Evolutionary conservation across 2,329 filamentous ascomycete genomes (phyloP), one percentile per base, ranked within the genome.

Genomic region (Colletotrichum gloeosporioides): DNA sequence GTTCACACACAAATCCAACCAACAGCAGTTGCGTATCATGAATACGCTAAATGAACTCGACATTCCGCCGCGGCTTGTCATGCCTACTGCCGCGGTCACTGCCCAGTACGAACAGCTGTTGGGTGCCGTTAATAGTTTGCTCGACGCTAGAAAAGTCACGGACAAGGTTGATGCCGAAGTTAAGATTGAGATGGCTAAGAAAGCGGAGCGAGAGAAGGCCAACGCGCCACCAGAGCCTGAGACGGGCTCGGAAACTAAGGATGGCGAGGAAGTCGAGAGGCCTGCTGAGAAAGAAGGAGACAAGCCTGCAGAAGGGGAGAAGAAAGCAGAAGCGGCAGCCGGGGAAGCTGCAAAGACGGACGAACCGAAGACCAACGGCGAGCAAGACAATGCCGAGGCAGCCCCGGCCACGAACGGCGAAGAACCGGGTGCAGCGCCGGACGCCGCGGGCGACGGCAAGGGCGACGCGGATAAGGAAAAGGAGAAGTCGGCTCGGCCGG

Each of bases 81-180:
- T 97, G 89, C 94, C 95, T 1, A 96, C 95, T 1, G 89, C 89
- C n/a, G 88, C 89, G 8, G 94, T 95, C 0, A 93, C 93, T 7
- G 90, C 91, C 66, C 90, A 92, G 77, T 96, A 95, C 80, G 95
- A 96, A 84, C 86, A 88, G 77, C 88, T 97, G 4, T 90, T 96
- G 71, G 86, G 85, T n/a, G 91, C 91, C 62, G 93, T 97, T 53
- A 91, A 92, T 70, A 86, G 89, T 44, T 86, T 97, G 31, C 89
- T 97, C 6, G 95, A 97, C 78, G 88, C 94, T 76, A 89, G 93
- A 76, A 96, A 96, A 86, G 85, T 94, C 32, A 89, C 90, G 18
- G 95, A 97, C 83, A 96, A 95, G 86, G 87, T 96, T 36, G 93
- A 95, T 78, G 91, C 88, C 15, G 95, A 96, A 84, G 90, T 95